Evolutionary conservation across 2,329 filamentous ascomycete genomes (phyloP).

Genomic region (Aaosphaeria arxii): DNA sequence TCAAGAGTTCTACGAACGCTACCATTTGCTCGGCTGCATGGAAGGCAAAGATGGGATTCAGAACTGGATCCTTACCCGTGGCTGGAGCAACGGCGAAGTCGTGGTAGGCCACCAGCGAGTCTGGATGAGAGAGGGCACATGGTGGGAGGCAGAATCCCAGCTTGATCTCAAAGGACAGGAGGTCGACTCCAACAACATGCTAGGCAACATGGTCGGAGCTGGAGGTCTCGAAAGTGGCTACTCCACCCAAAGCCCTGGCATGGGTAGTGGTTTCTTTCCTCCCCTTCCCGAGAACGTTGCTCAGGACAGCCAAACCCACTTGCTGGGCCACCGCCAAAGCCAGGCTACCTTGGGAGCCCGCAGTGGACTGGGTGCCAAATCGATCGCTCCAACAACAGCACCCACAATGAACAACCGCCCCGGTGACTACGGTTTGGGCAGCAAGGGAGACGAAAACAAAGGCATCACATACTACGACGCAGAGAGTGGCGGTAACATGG

Average conservation of each 20-base stretch:
- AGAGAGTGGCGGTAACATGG: conserved; percentile 73
- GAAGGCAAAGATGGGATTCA: conserved; percentile 92
- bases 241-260: conserved; percentile 55
- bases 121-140: conserved; percentile 90
- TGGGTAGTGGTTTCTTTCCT: conserved; percentile 65
- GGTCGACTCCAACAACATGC: conserved; percentile 34
- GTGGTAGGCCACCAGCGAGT: conserved; percentile 86
- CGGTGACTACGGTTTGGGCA: conserved; percentile 87
- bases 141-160: conserved; percentile 98
- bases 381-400: conserved; percentile 58
- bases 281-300: conserved; percentile 57
- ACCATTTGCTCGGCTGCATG: conserved; percentile 77
- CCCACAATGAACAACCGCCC: conserved; percentile 52
- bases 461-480: conserved; percentile 66
- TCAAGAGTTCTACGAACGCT: conserved; percentile 85
- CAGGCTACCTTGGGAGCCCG: conserved; percentile 44
- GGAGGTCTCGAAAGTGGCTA: conserved; percentile 70
- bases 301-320: conserved; percentile 69
- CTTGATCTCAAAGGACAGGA: conserved; percentile 78
- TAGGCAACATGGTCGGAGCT: conserved; percentile 52
- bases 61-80: conserved; percentile 88
- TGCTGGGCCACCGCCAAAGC: conserved; percentile 54
- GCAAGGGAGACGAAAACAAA: conserved; percentile 70
- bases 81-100: conserved; percentile 98
- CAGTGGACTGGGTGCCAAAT: conserved; percentile 41